phyloP scores from a whole-genome alignment of 2,329 filamentous ascomycete genomes.

The Incumbomyces lentus region DNA sequence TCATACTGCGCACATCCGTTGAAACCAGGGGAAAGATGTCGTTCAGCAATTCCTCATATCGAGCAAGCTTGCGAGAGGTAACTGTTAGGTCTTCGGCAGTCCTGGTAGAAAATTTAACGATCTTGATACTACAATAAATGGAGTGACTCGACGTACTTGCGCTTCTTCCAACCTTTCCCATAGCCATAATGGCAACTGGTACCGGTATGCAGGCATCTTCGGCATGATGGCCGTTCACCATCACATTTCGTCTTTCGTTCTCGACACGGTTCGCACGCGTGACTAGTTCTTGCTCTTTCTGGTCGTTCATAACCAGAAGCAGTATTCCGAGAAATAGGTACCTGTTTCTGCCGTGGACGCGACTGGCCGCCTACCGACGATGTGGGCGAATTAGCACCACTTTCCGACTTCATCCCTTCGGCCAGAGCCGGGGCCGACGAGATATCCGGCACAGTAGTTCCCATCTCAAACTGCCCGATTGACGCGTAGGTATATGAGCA shows the following conservation, averaged over 20 bases:
- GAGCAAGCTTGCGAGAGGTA: slow-evolving; percentile 17
- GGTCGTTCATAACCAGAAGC: slow-evolving; percentile 17
- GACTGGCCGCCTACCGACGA: slow-evolving; percentile 4
- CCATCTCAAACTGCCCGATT: too few relatives aligned
- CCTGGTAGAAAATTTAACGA: slow-evolving; percentile 7
- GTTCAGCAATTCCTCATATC: slow-evolving; percentile 19
- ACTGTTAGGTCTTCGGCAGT: slow-evolving; percentile 20
- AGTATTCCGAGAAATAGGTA: slow-evolving; percentile 10
- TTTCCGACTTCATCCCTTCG: neutral
- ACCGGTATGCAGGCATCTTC: slow-evolving; percentile 20
- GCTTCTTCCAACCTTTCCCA: slow-evolving; percentile 22
- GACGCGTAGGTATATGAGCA: too few relatives aligned
- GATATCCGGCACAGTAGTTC: too few relatives aligned
- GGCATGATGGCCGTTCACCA: slow-evolving; percentile 19
- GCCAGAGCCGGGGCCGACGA: too few relatives aligned
- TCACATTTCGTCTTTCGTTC: slow-evolving; percentile 22
- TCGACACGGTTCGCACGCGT: slow-evolving; percentile 21
- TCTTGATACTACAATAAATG: neutral
- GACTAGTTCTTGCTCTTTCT: slow-evolving; percentile 20
- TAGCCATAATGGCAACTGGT: slow-evolving; percentile 21
- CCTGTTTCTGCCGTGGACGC: slow-evolving; percentile 1
- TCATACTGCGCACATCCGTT: slow-evolving; percentile 16
- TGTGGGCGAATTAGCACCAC: neutral
- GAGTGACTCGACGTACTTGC: slow-evolving; percentile 15
- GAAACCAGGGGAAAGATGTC: slow-evolving; percentile 20